Conservation (phyloP, 2,329 filamentous ascomycete species). For the Emericellopsis cladophorae region DNA sequence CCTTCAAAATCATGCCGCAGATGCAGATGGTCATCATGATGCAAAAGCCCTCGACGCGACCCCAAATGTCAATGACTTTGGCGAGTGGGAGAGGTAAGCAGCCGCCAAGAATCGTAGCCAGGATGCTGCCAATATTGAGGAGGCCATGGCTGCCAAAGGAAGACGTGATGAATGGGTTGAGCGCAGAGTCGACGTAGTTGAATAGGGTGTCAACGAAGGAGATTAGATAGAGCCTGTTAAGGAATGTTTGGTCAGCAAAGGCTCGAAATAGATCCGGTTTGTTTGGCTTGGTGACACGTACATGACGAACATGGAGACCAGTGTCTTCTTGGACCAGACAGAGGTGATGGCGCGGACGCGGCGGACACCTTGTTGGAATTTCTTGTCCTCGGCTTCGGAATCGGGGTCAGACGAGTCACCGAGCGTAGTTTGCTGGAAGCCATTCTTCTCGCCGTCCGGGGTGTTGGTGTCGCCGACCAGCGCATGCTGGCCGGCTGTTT, state of each 20-base stretch:
- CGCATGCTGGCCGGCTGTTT: not conserved
- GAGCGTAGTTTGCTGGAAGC: not conserved
- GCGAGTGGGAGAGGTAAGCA: conserved; percentile 26
- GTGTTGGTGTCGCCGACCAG: not conserved
- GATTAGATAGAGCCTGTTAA: conserved; percentile 23
- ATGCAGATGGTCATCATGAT: conserved; percentile 26
- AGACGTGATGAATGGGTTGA: conserved; percentile 54
- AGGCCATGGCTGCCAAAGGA: conserved; percentile 52
- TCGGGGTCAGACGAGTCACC: not conserved
- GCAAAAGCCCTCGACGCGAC: conserved; percentile 31
- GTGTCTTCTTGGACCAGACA: conserved; percentile 22
- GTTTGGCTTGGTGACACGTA: conserved; percentile 9
- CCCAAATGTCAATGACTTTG: conserved; percentile 35
- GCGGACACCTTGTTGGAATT: conserved; percentile 25
- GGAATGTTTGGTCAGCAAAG: too few relatives aligned
- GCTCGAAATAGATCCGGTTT: too few relatives aligned
- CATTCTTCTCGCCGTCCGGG: not conserved
- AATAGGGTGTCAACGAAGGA: conserved; percentile 24
- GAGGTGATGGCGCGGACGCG: conserved; percentile 24
- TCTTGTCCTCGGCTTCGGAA: conserved; percentile 6
- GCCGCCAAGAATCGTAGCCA: conserved; percentile 32
- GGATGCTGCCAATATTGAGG: conserved; percentile 49
- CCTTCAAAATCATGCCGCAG: conserved; percentile 45
- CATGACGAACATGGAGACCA: conserved; percentile 26
- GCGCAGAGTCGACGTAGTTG: conserved; percentile 25